phyloP scores from a whole-genome alignment of 1,284 basidiomycete species.

The Neotropicomus parvogracilis region DNA sequence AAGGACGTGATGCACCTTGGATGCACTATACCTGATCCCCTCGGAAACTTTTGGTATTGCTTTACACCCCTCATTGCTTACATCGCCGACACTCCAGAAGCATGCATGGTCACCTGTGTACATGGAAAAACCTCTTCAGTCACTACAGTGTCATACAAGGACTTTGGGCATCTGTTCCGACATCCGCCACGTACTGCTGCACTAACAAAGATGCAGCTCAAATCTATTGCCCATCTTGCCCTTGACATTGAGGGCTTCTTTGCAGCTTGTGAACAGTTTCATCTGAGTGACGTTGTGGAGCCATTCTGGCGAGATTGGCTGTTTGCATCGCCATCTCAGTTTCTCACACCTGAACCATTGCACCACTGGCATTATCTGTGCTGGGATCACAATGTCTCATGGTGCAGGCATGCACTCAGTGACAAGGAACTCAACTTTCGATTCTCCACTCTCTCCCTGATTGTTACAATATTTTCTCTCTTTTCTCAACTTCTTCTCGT shows the following conservation, averaged over 20 bases:
- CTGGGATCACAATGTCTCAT: background rate
- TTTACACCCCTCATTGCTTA: background rate
- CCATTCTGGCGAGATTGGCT: background rate
- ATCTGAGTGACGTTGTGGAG: background rate
- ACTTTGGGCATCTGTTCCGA: conserved; percentile 16
- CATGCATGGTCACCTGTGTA: background rate
- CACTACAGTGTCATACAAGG: background rate
- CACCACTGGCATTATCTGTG: background rate
- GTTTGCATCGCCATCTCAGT: background rate
- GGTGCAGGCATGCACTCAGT: background rate
- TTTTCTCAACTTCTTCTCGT: too few species aligned
- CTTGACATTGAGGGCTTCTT: background rate
- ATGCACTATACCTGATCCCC: background rate
- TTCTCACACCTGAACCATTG: background rate
- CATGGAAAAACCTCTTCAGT: conserved; percentile 1
- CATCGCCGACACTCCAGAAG: conserved; percentile 7
- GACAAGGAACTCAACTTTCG: background rate
- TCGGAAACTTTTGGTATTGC: background rate
- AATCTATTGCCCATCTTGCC: background rate
- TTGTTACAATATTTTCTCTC: too few species aligned
- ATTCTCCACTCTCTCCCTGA: background rate
- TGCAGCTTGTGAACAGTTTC: background rate
- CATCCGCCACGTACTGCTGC: background rate
- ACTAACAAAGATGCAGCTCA: background rate
- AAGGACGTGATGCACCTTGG: background rate